These are phyloP conservation scores for Epithemia pelagica DNA, from an alignment of 108 stramenopile species.

Conservation along the genomic window DNA sequence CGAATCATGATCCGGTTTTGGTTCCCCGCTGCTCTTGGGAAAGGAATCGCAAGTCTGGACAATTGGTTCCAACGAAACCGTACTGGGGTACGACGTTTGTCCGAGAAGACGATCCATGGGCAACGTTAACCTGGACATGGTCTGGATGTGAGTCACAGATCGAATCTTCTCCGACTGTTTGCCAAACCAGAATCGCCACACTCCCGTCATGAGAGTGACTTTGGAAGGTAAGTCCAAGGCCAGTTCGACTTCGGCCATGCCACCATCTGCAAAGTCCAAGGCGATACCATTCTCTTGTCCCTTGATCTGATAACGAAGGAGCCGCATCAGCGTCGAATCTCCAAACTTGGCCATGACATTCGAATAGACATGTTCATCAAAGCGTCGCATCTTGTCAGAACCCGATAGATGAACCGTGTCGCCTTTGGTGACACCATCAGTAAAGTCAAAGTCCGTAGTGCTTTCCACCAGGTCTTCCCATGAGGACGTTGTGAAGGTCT, in stretches of 20 bases:
- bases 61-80: conserved; percentile 11
- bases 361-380: conserved; percentile 3
- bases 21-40: neutral
- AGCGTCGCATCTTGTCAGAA: conserved; percentile 4
- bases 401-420: neutral
- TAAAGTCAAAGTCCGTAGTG: neutral
- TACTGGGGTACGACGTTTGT: conserved; percentile 9
- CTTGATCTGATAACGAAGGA: neutral
- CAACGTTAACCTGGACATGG: neutral
- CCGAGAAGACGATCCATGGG: neutral
- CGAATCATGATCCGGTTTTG: neutral
- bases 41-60: neutral
- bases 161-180: neutral
- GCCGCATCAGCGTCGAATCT: too few relatives aligned
- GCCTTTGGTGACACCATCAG: neutral
- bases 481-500: neutral
- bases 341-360: conserved; percentile 1
- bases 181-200: neutral
- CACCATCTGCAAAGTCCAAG: neutral
- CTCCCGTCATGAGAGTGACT: conserved; percentile 5
- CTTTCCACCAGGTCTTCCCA: neutral
- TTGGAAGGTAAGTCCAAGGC: neutral
- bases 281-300: conserved; percentile 9
- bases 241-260: conserved; percentile 8
- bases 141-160: conserved; percentile 3